phyloP scores from a whole-genome alignment of 345 rosid species.

The Mangifera indica region DNA sequence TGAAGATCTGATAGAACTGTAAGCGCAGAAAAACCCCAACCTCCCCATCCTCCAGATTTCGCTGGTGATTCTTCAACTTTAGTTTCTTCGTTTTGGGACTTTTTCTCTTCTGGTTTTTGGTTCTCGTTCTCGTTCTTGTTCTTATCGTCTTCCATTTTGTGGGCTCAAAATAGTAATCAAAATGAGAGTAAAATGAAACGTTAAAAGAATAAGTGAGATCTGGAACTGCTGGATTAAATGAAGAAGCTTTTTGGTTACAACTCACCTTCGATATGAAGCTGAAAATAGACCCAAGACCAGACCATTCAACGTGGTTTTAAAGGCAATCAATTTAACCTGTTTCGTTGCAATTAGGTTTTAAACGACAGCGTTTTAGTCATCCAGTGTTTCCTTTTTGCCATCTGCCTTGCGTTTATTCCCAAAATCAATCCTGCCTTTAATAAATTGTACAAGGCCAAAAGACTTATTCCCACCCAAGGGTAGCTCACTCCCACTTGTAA shows the following conservation, averaged over 20 bases:
- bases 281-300: conserved; percentile 21
- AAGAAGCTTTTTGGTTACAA: conserved; percentile 10
- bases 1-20: conserved; percentile 90
- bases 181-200: background rate
- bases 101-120: conserved; percentile 24
- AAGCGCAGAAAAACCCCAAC: conserved; percentile 85
- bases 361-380: background rate
- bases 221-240: background rate
- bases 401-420: background rate
- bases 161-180: background rate
- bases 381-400: background rate
- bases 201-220: conserved; percentile 19
- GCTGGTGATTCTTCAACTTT: conserved; percentile 22
- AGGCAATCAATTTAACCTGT: conserved; percentile 2
- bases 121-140: conserved; percentile 30
- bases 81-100: conserved; percentile 28
- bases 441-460: too few species aligned
- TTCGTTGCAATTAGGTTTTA: background rate
- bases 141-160: conserved; percentile 46
- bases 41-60: conserved; percentile 63
- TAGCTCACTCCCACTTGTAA: too few species aligned
- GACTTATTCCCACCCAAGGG: too few species aligned
- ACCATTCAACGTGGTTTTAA: conserved; percentile 17
- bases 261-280: conserved; percentile 3
- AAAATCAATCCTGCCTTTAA: background rate